These are phyloP conservation scores for Dothistroma pini DNA, from an alignment of 2,329 filamentous ascomycete genomes.

Conservation along the genomic window DNA sequence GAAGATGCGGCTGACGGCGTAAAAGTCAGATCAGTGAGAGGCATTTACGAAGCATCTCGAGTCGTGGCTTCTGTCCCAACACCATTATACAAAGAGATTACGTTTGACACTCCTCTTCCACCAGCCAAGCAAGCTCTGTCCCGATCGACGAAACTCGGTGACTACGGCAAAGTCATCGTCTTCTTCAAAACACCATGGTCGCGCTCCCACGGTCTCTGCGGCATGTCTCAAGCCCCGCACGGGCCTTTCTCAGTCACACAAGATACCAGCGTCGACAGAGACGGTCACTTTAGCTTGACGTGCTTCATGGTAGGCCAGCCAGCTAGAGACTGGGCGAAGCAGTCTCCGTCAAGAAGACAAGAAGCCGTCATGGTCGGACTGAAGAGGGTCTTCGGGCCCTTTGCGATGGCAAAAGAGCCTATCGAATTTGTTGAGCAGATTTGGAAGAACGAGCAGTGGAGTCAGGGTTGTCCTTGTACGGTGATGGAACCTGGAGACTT, in stretches of 20 bases:
- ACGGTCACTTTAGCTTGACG: slow-evolving; percentile 35
- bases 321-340: slow-evolving; percentile 37
- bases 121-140: slow-evolving; percentile 35
- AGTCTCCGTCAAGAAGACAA: slow-evolving; percentile 30
- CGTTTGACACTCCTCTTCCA: slow-evolving; percentile 49
- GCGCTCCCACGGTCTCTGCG: slow-evolving; percentile 44
- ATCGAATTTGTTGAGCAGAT: slow-evolving; percentile 31
- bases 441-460: slow-evolving; percentile 29
- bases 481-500: slow-evolving; percentile 26
- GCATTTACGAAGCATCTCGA: slow-evolving; percentile 39
- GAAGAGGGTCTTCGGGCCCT: slow-evolving; percentile 30
- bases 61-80: slow-evolving; percentile 51
- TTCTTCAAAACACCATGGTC: slow-evolving; percentile 48
- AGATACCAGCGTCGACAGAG: slow-evolving; percentile 40
- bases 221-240: slow-evolving; percentile 41
- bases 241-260: slow-evolving; percentile 48
- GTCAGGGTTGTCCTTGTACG: slow-evolving; percentile 30
- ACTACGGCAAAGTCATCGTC: slow-evolving; percentile 52
- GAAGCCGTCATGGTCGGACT: slow-evolving; percentile 38
- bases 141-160: slow-evolving; percentile 35
- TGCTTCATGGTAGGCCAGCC: slow-evolving; percentile 42
- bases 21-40: slow-evolving; percentile 30
- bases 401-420: slow-evolving; percentile 29
- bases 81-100: slow-evolving; percentile 45
- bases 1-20: slow-evolving; percentile 16